phyloP scores from a whole-genome alignment of 768 basidiomycete species.

The Mycena alexandri region DNA sequence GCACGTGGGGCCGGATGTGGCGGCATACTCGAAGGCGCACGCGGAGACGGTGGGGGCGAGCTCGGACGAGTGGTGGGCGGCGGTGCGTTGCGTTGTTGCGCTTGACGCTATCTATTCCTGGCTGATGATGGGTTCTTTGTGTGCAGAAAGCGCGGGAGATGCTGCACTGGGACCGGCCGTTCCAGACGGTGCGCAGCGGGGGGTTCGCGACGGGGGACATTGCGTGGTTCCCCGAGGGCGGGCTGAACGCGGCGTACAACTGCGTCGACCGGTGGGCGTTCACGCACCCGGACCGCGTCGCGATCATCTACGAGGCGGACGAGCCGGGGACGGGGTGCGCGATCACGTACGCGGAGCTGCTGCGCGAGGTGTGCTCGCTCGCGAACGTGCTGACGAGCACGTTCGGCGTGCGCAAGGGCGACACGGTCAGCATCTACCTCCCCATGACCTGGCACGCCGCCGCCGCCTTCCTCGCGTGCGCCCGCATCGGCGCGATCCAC shows the following conservation, averaged over 20 bases:
- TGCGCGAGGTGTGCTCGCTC: conserved; percentile 88
- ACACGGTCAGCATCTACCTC: conserved; percentile 92
- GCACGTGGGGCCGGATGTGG: conserved; percentile 80
- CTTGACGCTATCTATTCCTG: not conserved
- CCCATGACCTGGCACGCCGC: conserved; percentile 97
- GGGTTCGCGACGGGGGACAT: conserved; percentile 89
- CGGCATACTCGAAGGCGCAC: conserved; percentile 80
- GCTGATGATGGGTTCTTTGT: not conserved
- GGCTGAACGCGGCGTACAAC: conserved; percentile 94
- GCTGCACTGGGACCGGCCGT: conserved; percentile 90
- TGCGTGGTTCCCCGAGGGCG: conserved; percentile 97
- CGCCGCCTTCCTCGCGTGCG: conserved; percentile 97
- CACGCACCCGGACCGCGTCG: conserved; percentile 87
- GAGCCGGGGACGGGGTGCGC: conserved; percentile 86
- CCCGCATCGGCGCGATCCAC: conserved; percentile 96
- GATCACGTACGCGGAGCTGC: conserved; percentile 86
- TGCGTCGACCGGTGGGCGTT: conserved; percentile 98
- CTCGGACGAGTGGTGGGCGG: conserved; percentile 91
- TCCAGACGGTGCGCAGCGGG: conserved; percentile 88
- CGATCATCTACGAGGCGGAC: conserved; percentile 99
- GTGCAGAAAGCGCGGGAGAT: conserved; percentile 76
- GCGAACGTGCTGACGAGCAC: conserved; percentile 89
- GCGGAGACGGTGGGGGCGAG: conserved; percentile 78
- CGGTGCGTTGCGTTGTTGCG: conserved; percentile 58
- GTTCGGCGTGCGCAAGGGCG: conserved; percentile 94